Evolutionary conservation across 495 filamentous ascomycete species (phyloP).

Genomic region (Thermothielavioides terrestris): DNA sequence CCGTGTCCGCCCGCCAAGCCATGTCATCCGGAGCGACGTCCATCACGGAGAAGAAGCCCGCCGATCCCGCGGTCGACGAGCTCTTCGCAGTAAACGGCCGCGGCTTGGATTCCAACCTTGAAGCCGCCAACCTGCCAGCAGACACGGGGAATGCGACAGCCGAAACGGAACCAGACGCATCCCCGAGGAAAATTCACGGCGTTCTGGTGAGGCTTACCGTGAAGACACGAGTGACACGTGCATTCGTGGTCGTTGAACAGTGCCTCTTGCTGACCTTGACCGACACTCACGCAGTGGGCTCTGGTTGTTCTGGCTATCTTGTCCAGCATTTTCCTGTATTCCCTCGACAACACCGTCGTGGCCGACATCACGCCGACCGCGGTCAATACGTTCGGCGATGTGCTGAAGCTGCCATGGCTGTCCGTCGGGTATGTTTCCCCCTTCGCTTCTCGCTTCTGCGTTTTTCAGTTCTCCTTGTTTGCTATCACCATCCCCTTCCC

Average conservation of each 20-base stretch:
- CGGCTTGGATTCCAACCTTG: neutral
- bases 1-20: neutral
- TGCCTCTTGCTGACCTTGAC: too few relatives aligned
- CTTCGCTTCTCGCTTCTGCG: neutral
- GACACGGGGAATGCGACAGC: neutral
- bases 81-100: neutral
- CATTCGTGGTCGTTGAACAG: too few relatives aligned
- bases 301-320: constrained; percentile 40
- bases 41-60: neutral
- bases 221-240: too few relatives aligned
- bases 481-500: too few relatives aligned
- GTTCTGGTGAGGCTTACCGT: neutral
- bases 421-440: constrained; percentile 27
- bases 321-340: constrained; percentile 43
- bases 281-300: constrained; percentile 21
- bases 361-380: constrained; percentile 49
- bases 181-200: neutral
- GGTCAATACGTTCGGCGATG: constrained; percentile 35
- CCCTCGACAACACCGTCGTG: constrained; percentile 55
- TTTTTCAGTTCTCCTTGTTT: too few relatives aligned
- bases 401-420: constrained; percentile 48
- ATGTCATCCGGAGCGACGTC: neutral
- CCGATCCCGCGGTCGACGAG: neutral
- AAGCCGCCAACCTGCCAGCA: neutral
- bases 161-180: neutral